phyloP scores from a whole-genome alignment of 495 filamentous ascomycete genomes.

The Melanomma pulvis-pyrius region DNA sequence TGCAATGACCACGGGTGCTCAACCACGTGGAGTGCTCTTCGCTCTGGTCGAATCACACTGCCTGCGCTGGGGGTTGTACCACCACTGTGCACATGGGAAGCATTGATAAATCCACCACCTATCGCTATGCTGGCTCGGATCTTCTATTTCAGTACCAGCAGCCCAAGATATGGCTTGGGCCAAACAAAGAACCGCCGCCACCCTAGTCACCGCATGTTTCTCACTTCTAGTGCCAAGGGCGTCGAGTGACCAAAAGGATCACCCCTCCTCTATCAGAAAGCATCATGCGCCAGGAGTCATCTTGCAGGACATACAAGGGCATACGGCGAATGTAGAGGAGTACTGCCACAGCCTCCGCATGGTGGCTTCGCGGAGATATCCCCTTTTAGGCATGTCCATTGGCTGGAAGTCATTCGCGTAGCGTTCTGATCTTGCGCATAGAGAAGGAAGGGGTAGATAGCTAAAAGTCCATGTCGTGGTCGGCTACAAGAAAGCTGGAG shows the following conservation, averaged over 20 bases:
- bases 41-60: constrained; percentile 19
- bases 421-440: no score
- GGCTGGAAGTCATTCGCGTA: no score
- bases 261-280: background rate
- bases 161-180: background rate
- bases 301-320: background rate
- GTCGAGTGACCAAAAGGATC: background rate
- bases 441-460: no score
- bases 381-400: no score
- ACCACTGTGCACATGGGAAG: constrained; percentile 9
- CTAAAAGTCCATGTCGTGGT: no score
- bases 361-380: no score
- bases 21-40: constrained; percentile 25
- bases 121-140: background rate
- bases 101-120: constrained; percentile 26
- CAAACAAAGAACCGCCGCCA: background rate
- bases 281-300: background rate
- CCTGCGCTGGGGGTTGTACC: constrained; percentile 2
- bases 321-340: background rate
- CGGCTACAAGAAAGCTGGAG: no score
- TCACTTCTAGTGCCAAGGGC: background rate
- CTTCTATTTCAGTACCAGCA: constrained; percentile 3
- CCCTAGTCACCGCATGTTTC: background rate
- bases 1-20: constrained; percentile 14
- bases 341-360: background rate